These are phyloP conservation scores for Microascus cirrosus DNA, from an alignment of 2,329 filamentous ascomycete genomes.

Conservation along the genomic window DNA sequence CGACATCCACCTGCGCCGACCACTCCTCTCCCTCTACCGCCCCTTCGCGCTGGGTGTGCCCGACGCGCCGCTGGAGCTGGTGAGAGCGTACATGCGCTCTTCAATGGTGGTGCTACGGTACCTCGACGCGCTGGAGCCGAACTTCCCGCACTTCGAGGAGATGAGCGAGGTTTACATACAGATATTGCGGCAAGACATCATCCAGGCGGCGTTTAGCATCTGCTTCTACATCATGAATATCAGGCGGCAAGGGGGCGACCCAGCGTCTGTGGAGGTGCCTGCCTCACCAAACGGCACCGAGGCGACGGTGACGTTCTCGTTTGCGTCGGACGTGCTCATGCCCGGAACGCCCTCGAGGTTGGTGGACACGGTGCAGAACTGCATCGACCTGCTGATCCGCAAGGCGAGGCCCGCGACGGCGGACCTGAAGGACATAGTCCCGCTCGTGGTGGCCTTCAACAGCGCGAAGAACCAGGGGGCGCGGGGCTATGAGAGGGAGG, in stretches of 20 bases:
- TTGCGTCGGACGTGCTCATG: slow-evolving; percentile 11
- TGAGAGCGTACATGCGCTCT: slow-evolving; percentile 39
- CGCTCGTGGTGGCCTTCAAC: slow-evolving; percentile 34
- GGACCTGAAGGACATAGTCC: slow-evolving; percentile 38
- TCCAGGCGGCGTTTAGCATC: slow-evolving; percentile 42
- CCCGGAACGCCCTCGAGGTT: slow-evolving; percentile 30
- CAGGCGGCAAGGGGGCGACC: slow-evolving; percentile 1
- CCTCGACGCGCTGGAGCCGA: slow-evolving; percentile 40
- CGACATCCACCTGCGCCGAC: slow-evolving; percentile 42
- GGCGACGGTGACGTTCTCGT: not conserved
- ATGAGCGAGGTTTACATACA: slow-evolving; percentile 41
- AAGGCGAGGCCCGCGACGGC: slow-evolving; percentile 36
- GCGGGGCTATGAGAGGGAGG: slow-evolving; percentile 19
- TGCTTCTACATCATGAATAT: slow-evolving; percentile 38
- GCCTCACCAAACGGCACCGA: not conserved
- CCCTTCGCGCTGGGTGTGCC: slow-evolving; percentile 41
- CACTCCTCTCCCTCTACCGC: slow-evolving; percentile 40
- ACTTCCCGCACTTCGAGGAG: slow-evolving; percentile 31
- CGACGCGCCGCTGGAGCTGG: slow-evolving; percentile 38
- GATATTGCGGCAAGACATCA: slow-evolving; percentile 39
- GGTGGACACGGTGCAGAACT: slow-evolving; percentile 31
- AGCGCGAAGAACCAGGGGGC: slow-evolving; percentile 23
- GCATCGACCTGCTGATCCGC: slow-evolving; percentile 30
- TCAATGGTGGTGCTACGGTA: slow-evolving; percentile 45
- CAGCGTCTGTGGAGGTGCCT: not conserved